A percentile compares a stretch with the other conserved stretches of the same genome.
phyloP scores from a whole-genome alignment of 805 yeast species.

The Barnettozyma salicaria region DNA sequence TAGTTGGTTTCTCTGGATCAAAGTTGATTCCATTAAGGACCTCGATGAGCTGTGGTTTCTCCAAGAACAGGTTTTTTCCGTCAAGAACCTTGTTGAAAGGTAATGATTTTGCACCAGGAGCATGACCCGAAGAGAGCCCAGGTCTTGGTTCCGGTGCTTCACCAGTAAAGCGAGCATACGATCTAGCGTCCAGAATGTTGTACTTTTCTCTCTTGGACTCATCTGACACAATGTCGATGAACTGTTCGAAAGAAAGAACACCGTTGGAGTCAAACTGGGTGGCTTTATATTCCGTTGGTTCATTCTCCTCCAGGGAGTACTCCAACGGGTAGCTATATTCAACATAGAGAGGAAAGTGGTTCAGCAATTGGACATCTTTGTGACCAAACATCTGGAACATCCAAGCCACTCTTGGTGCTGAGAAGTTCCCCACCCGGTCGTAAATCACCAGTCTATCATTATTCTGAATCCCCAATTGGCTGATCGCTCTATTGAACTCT shows the following conservation, averaged over 20 bases:
- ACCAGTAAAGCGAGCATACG: slow-evolving; percentile 71
- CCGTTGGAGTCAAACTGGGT: slow-evolving; percentile 37
- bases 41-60: slow-evolving; percentile 38
- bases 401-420: slow-evolving; percentile 92
- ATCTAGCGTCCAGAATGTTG: slow-evolving; percentile 76
- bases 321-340: slow-evolving; percentile 42
- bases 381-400: slow-evolving; percentile 79
- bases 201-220: slow-evolving; percentile 41
- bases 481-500: slow-evolving; percentile 48
- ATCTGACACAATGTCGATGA: slow-evolving; percentile 49
- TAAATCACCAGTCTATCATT: slow-evolving; percentile 70
- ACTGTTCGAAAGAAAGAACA: slow-evolving; percentile 62
- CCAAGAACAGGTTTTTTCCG: slow-evolving; percentile 39
- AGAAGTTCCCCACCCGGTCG: slow-evolving; percentile 79
- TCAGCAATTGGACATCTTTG: slow-evolving; percentile 56
- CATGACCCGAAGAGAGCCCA: slow-evolving; percentile 84
- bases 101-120: slow-evolving; percentile 70
- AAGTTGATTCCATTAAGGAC: slow-evolving; percentile 37
- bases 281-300: slow-evolving; percentile 30
- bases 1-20: slow-evolving; percentile 52
- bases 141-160: slow-evolving; percentile 82
- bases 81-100: slow-evolving; percentile 67
- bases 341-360: slow-evolving; percentile 57
- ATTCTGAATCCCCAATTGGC: slow-evolving; percentile 48
- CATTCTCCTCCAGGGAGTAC: slow-evolving; percentile 14